phyloP scores from a whole-genome alignment of 306 rosid genomes.

The Castanea sativa region DNA sequence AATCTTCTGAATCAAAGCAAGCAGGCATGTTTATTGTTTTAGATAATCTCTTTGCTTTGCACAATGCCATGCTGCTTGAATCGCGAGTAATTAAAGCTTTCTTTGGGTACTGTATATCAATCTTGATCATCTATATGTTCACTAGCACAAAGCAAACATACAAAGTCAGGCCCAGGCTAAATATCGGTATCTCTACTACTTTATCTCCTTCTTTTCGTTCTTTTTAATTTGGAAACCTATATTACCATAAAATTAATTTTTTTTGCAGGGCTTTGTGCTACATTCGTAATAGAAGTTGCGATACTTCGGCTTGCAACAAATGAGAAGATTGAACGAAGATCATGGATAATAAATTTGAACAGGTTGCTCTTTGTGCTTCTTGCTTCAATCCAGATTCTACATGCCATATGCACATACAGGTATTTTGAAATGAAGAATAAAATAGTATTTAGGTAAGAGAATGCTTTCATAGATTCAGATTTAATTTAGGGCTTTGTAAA shows the following conservation, averaged over 20 bases:
- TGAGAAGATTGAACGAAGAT: slow-evolving; percentile 44
- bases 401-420: slow-evolving; percentile 77
- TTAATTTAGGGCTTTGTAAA: slow-evolving; percentile 1
- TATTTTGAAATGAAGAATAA: slow-evolving; percentile 3
- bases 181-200: slow-evolving; percentile 43
- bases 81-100: slow-evolving; percentile 72
- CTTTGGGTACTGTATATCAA: slow-evolving; percentile 49
- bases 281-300: slow-evolving; percentile 48
- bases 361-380: slow-evolving; percentile 41
- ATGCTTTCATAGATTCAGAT: background rate
- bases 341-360: slow-evolving; percentile 44
- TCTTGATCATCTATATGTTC: slow-evolving; percentile 69
- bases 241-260: background rate
- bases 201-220: background rate
- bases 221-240: background rate
- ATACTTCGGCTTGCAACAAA: slow-evolving; percentile 32
- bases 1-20: slow-evolving; percentile 79
- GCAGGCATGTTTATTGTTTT: slow-evolving; percentile 70
- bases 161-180: slow-evolving; percentile 65
- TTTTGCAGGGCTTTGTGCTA: slow-evolving; percentile 54
- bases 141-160: slow-evolving; percentile 85
- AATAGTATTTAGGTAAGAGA: background rate
- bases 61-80: slow-evolving; percentile 75
- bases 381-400: slow-evolving; percentile 48
- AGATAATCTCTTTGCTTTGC: slow-evolving; percentile 71